These are phyloP conservation scores for Drechslera avenae DNA, from an alignment of 2,329 filamentous ascomycete species.

Conservation along the genomic window DNA sequence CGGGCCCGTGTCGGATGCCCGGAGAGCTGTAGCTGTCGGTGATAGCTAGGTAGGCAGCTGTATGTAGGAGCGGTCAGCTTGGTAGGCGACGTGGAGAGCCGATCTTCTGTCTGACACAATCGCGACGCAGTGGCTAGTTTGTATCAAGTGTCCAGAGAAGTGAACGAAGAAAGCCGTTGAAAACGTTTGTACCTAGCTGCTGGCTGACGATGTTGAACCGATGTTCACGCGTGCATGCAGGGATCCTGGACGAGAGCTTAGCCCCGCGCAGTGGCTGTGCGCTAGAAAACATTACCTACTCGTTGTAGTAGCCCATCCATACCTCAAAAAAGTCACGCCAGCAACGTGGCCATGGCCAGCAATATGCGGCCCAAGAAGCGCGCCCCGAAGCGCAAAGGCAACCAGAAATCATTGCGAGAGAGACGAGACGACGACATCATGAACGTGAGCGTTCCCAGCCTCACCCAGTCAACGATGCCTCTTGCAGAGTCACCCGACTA, in stretches of 20 bases:
- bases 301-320: constrained; percentile 7
- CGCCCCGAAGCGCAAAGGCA: constrained; percentile 15
- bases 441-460: constrained; percentile 52
- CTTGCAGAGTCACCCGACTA: constrained; percentile 5
- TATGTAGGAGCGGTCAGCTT: constrained; percentile 14
- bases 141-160: constrained; percentile 2
- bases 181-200: constrained; percentile 4
- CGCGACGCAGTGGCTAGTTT: constrained; percentile 17
- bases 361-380: constrained; percentile 22
- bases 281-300: constrained; percentile 25
- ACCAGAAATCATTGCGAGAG: constrained; percentile 30
- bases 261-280: constrained; percentile 32
- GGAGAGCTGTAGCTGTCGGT: constrained; percentile 10
- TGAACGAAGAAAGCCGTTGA: constrained; percentile 2
- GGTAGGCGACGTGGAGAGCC: constrained; percentile 16
- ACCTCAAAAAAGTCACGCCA: constrained; percentile 1
- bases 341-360: constrained; percentile 14
- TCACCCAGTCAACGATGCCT: background rate
- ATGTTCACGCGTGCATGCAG: constrained; percentile 20
- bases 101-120: constrained; percentile 2
- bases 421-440: constrained; percentile 61
- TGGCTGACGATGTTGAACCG: constrained; percentile 8
- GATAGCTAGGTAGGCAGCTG: constrained; percentile 20
- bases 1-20: constrained; percentile 6
- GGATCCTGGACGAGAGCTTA: constrained; percentile 21